Conservation (phyloP, 2,329 filamentous ascomycete species). For the Rosellinia necatrix region DNA sequence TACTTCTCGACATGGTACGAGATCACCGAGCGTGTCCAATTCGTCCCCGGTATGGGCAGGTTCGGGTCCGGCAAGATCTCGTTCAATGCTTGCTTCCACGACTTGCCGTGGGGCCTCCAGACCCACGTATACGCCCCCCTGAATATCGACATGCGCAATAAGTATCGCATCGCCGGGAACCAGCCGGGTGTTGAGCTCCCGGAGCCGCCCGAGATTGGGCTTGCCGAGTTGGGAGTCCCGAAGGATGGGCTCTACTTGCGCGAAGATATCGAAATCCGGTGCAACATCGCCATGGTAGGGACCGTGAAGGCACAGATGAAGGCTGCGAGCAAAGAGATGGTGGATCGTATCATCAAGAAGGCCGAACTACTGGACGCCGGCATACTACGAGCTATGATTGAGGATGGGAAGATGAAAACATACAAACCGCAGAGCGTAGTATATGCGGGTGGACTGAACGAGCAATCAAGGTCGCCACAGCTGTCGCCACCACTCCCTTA, state of each 20-base stretch:
- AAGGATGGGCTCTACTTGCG: slow-evolving; percentile 69
- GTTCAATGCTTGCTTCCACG: slow-evolving; percentile 74
- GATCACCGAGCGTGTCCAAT: slow-evolving; percentile 71
- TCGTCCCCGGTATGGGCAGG: slow-evolving; percentile 68
- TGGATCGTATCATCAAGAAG: slow-evolving; percentile 71
- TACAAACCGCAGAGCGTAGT: slow-evolving; percentile 51
- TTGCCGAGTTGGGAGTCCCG: slow-evolving; percentile 62
- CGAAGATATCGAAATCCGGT: slow-evolving; percentile 73
- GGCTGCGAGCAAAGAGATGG: slow-evolving; percentile 69
- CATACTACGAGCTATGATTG: slow-evolving; percentile 68
- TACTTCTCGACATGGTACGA: slow-evolving; percentile 78
- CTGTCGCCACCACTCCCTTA: slow-evolving; percentile 34
- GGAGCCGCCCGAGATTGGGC: slow-evolving; percentile 65
- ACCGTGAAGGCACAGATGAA: slow-evolving; percentile 72
- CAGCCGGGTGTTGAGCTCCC: slow-evolving; percentile 68
- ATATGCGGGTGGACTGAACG: slow-evolving; percentile 32
- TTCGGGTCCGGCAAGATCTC: slow-evolving; percentile 67
- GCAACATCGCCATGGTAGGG: slow-evolving; percentile 66
- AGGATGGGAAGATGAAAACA: slow-evolving; percentile 66
- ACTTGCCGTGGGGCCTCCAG: slow-evolving; percentile 73
- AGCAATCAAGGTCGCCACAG: slow-evolving; percentile 34
- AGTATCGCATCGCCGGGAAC: slow-evolving; percentile 70
- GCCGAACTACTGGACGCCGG: slow-evolving; percentile 71
- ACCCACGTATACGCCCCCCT: slow-evolving; percentile 73
- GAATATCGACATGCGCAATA: slow-evolving; percentile 68